Conservation (phyloP, 257 asterid genomes). For the Solanum tarijense region DNA sequence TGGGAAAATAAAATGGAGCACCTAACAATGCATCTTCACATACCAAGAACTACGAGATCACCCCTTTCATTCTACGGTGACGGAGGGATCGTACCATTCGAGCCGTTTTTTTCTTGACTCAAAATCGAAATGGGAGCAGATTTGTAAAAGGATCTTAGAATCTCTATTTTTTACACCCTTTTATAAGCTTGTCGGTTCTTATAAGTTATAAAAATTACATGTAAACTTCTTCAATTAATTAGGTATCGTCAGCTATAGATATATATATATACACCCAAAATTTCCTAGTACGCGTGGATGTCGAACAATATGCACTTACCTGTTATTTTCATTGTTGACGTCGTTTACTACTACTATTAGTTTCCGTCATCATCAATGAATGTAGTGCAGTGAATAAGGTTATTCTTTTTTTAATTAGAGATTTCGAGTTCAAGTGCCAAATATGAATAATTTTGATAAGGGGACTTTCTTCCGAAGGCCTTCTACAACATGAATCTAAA, state of each 20-base stretch:
- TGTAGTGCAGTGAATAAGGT: rapidly evolving
- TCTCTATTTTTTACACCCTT: neutral
- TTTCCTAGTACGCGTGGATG: neutral
- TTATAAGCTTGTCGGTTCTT: neutral
- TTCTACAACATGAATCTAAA: neutral
- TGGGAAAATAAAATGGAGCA: no score
- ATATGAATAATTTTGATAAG: no score
- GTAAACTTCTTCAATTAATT: neutral
- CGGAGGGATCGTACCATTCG: no score
- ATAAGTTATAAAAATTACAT: neutral
- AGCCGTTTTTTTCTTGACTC: no score
- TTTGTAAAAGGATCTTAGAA: no score
- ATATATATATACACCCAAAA: neutral
- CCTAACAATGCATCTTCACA: no score
- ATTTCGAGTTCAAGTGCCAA: no score
- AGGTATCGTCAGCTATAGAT: neutral
- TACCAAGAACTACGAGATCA: no score
- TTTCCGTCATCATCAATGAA: no score
- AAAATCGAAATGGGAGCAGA: no score
- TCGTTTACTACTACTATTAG: neutral
- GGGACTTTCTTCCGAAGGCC: no score
- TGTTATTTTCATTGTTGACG: neutral
- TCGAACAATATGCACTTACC: neutral
- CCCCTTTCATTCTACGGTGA: no score
- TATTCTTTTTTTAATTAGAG: rapidly evolving